Conservation (phyloP, 148 eudicot genomes). For the Spergularia bocconei region DNA sequence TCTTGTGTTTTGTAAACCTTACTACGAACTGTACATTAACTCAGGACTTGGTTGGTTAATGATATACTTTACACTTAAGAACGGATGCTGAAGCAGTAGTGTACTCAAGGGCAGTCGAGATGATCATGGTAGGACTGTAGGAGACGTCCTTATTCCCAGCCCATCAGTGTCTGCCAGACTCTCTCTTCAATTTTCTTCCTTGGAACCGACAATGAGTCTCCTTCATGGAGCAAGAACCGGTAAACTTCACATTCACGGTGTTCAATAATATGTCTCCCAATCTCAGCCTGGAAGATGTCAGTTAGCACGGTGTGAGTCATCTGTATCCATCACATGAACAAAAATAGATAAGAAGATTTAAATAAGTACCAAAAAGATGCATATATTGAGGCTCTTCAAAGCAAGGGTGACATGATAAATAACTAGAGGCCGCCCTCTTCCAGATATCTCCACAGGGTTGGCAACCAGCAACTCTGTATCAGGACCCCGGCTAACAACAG, state of each 20-base stretch:
- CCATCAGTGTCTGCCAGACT: conserved; percentile 51
- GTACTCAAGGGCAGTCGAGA: neutral
- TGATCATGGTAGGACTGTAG: neutral
- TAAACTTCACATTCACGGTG: conserved; percentile 67
- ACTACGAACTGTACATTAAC: conserved; percentile 4
- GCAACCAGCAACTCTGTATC: conserved; percentile 64
- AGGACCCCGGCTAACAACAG: conserved; percentile 62
- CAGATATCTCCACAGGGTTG: conserved; percentile 62
- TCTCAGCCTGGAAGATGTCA: conserved; percentile 42
- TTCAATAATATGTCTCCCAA: conserved; percentile 48
- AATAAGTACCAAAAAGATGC: conserved; percentile 51
- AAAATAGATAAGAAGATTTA: neutral
- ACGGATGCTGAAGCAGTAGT: neutral
- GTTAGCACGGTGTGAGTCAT: neutral
- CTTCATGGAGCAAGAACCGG: conserved; percentile 50
- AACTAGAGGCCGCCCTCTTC: conserved; percentile 62
- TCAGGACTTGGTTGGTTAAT: conserved; percentile 19
- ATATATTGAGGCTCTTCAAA: conserved; percentile 47
- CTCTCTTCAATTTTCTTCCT: conserved; percentile 43
- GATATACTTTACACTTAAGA: conserved; percentile 19
- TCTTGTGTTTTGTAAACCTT: neutral
- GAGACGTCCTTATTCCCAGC: conserved; percentile 32
- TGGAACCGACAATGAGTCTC: conserved; percentile 37
- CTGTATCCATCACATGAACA: neutral
- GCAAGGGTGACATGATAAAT: conserved; percentile 60